Base-by-base conservation (phyloP, 2,329 filamentous ascomycete species). In the Exophiala aquamarina region DNA sequence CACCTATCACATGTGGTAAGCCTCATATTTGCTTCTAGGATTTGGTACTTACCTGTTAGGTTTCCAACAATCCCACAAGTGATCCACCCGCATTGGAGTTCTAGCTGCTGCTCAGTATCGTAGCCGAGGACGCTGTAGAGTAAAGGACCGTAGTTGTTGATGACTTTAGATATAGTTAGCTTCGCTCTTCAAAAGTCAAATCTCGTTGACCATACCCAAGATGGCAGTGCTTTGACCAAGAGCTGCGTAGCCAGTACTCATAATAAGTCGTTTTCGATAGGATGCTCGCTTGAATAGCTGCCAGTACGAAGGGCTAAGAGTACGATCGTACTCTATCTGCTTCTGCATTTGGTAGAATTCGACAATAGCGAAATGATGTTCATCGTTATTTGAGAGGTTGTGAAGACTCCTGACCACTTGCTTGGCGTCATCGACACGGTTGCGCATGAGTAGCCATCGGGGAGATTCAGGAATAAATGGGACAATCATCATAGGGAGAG, bases 391-490 rank as follows among this genome's bases (percentile, higher is more conserved):
- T 6, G 11, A 28, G n/a, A 59, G 43, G 1, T 49, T 46, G 15
- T 59, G 58, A 1, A 61, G 43, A 10, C 42, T 49, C 18, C 38
- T 35, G 5, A 60, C 47, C 20, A 49, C 56, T 5, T 46, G 13
- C 7, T 59, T 46, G 1, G 59, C 59, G 5, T 52, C 60, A 11
- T 58, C 49, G 1, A 52, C 32, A 29, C 47, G 46, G 28, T 54
- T 53, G 34, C 55, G 44, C 57, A 61, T 59, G 43, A 60, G 47
- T 13, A 61, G 45, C 31, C 58, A 61, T 8, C 58, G 51, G 10
- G 59, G 60, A 2, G 55, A 60, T 44, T 62, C 60, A 9, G 60
- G 59, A 17, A 56, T 56, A 41, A 61, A 59, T 3, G 50, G 36
- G 8, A 37, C 19, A 17, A 19, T 19, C 35, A 37, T 7, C n/a